Base-by-base conservation (phyloP, 1,139 yeast genomes). In the Lodderomyces orthopsilosis region DNA sequence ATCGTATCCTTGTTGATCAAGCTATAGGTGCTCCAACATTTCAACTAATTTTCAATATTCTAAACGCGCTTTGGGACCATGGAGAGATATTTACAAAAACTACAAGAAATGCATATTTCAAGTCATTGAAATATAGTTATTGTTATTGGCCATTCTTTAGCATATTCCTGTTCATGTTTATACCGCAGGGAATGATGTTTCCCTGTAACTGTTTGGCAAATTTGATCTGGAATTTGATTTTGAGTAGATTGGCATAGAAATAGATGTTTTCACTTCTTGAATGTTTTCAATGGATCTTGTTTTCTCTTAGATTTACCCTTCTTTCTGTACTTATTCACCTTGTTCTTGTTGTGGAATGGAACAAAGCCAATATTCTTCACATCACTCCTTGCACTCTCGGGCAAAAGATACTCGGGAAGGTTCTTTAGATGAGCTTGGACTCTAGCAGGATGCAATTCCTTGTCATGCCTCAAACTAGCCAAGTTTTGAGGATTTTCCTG, bases 401-500 rank as follows among this genome's bases (percentile, higher is more conserved):
- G 98, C 51, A 91, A 69, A 54, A 93, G 74, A 60, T 93, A 93
- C 41, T 88, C 91, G 0, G 99, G 99, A 32, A 94, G 91, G 58
- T 95, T 79, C 63, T 89, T 91, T 66, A 93, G 73, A 58, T 94
- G 96, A 15, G 81, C 67, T 64, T 91, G 97, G 7, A 84, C 79
- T 61, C 95, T 78, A 2, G 93, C 73, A 9, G 95, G 84, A 58
- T 91, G 95, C 46, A 88, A 63, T 53, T 87, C 96, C 56, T 83
- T 86, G 61, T 93, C 98, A 59, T 93, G 98, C 61, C 97, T 84
- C 61, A 93, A 78, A 42, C 85, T 81, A 12, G 82, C 82, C 57
- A 93, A 75, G 65, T 94, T 98, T 58, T 89, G 95, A n/a, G 98
- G 98, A 61, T 93, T 93, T 59, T 93, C 98, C 65, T 93, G 97